Conservation (phyloP, 495 filamentous ascomycete species). For the Tuber brumale region DNA sequence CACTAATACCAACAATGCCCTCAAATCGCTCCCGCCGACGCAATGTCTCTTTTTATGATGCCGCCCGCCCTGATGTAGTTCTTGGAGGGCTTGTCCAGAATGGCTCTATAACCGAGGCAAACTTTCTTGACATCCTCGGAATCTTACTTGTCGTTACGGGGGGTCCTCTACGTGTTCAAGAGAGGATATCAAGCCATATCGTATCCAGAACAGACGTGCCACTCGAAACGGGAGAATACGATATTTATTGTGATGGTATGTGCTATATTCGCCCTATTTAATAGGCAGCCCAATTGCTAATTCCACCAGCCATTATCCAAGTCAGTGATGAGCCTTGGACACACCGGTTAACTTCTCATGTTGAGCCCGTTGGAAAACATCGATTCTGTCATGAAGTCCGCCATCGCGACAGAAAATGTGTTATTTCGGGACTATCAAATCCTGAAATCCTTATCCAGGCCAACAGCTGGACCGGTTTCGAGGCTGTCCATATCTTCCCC, state of each 20-base stretch:
- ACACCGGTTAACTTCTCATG: slow-evolving; percentile 9
- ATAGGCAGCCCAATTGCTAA: not conserved
- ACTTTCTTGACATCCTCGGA: no score
- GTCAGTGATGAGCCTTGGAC: slow-evolving; percentile 14
- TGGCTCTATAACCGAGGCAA: slow-evolving; percentile 19
- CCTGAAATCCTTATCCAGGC: not conserved
- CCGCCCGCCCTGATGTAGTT: not conserved
- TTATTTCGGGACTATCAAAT: slow-evolving; percentile 14
- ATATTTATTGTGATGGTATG: no score
- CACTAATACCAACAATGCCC: slow-evolving; percentile 9
- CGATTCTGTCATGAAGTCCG: slow-evolving; percentile 18
- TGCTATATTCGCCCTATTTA: no score
- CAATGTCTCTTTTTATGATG: slow-evolving; percentile 15
- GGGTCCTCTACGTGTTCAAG: no score
- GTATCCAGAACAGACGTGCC: no score
- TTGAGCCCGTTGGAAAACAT: not conserved
- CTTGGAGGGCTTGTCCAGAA: slow-evolving; percentile 16
- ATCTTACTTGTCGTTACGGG: no score
- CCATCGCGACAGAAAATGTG: slow-evolving; percentile 9
- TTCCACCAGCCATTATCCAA: not conserved
- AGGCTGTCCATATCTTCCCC: slow-evolving; percentile 21
- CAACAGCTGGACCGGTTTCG: slow-evolving; percentile 6
- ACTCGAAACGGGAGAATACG: no score
- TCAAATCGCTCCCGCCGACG: slow-evolving; percentile 14
- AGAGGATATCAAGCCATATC: no score